Percentiles rank a stretch among this genome's conserved stretches.
Conservation (phyloP, 306 rosid species). For the Quercus dentata region DNA sequence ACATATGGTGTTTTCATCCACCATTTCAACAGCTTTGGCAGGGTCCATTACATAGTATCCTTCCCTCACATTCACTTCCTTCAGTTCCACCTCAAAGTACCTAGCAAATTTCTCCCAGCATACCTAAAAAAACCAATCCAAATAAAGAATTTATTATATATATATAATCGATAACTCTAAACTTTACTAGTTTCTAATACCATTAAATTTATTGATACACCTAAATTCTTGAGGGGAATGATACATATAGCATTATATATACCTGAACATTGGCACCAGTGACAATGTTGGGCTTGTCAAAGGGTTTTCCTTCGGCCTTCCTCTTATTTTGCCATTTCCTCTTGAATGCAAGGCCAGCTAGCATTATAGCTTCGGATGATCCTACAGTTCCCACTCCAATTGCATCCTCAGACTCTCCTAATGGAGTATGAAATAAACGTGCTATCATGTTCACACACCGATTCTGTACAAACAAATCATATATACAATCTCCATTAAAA, state of each 20-base stretch:
- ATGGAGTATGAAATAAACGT: conserved; percentile 54
- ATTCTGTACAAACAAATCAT: conserved; percentile 32
- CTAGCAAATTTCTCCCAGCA: conserved; percentile 86
- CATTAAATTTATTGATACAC: too few species aligned
- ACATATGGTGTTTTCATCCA: conserved; percentile 78
- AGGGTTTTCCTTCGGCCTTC: conserved; percentile 55
- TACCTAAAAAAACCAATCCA: conserved; percentile 21
- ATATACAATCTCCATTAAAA: too few species aligned
- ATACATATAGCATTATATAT: background rate
- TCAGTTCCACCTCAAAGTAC: conserved; percentile 73
- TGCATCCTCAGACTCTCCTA: conserved; percentile 51
- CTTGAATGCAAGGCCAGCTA: conserved; percentile 84
- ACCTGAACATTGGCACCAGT: conserved; percentile 80
- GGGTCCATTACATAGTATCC: conserved; percentile 86
- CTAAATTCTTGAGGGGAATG: too few species aligned
- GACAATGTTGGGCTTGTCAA: conserved; percentile 66
- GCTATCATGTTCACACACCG: conserved; percentile 83
- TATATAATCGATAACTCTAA: too few species aligned
- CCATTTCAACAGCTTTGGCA: conserved; percentile 63
- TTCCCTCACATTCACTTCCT: conserved; percentile 67
- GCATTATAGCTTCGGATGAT: conserved; percentile 85
- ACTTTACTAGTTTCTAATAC: too few species aligned
- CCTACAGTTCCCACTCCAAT: conserved; percentile 73
- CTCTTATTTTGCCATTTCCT: conserved; percentile 70
- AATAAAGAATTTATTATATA: too few species aligned